Base-by-base conservation (phyloP, 2,329 filamentous ascomycete species). In the Colletotrichum salicis region DNA sequence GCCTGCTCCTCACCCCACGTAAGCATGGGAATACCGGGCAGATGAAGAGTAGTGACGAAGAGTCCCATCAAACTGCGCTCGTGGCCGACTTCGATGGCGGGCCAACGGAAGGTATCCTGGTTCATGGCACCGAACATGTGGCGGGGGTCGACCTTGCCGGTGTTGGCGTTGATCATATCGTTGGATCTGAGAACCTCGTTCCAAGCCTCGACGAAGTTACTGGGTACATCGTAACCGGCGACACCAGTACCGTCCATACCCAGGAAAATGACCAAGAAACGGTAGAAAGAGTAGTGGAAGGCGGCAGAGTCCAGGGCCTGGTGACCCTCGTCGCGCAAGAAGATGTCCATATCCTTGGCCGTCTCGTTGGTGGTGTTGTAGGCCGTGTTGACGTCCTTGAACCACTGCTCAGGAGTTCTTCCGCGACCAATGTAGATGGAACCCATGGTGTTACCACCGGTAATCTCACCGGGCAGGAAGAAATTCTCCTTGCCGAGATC, bases 1-100 rank as follows among this genome's bases (percentile, higher is more conserved):
- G 86, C 88, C 79, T 92, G 90, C 76, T 92, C 90, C 77, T 92
- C 90, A 15, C 90, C 90, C 89, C 89, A 92, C 15, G 88, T 82
- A 24, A 90, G 79, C 45, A 90, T 78, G 2, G 90, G 88, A 27
- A 91, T 89, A n/a, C 90, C 90, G 4, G 90, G 90, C 78, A 91
- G 82, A 61, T 89, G 81, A 61, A 91, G 77, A 0, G 88, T 89
- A 1, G 87, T 88, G 55, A 92, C 84, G 75, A 89, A 91, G 13
- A 87, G 82, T 5, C 85, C 90, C 5, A 91, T 79, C 10, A 91
- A 79, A 76, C 88, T 86, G 57, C 87, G 84, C 75, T 90, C 83
- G 0, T 87, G 86, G 5, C 90, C 90, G 73, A 89, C 84, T 48
- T 83, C 81, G 35, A 92, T 82, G 11, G 88, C 85, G 6, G 89